Evolutionary conservation across 2,329 filamentous ascomycete species (phyloP).

Genomic region (Paraphoma sp.): DNA sequence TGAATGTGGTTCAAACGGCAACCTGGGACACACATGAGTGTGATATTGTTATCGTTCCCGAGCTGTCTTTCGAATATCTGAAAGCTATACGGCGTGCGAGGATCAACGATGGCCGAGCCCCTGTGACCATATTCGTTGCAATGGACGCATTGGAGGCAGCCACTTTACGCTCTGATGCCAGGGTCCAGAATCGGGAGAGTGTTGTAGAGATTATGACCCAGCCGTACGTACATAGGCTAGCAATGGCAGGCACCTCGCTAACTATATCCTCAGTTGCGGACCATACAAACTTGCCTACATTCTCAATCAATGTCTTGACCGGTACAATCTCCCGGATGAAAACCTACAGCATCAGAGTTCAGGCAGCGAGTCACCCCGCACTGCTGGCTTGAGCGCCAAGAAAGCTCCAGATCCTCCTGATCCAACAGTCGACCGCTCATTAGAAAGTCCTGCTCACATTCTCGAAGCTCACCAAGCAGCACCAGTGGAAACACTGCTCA

Average conservation of each 20-base stretch:
- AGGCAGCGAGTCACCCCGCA: neutral
- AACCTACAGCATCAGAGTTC: slow-evolving; percentile 12
- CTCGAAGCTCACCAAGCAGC: neutral
- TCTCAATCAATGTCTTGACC: slow-evolving; percentile 37
- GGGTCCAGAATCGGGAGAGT: slow-evolving; percentile 33
- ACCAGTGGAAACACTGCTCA: neutral
- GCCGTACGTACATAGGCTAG: slow-evolving; percentile 27
- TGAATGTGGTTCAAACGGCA: slow-evolving; percentile 33
- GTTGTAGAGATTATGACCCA: slow-evolving; percentile 45
- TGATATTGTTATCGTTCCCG: slow-evolving; percentile 42
- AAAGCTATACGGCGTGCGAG: slow-evolving; percentile 24
- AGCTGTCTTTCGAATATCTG: slow-evolving; percentile 42
- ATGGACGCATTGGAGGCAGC: slow-evolving; percentile 43
- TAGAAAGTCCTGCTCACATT: neutral
- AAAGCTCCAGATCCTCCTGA: neutral
- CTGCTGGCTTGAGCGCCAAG: neutral
- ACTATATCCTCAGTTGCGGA: slow-evolving; percentile 31
- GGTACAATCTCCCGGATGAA: slow-evolving; percentile 28
- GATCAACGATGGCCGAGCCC: slow-evolving; percentile 11
- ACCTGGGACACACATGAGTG: slow-evolving; percentile 30
- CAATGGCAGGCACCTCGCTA: neutral
- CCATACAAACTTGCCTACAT: slow-evolving; percentile 41
- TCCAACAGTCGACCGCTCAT: neutral
- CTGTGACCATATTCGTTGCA: slow-evolving; percentile 40
- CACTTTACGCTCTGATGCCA: slow-evolving; percentile 40